Conservation (phyloP, 1,284 basidiomycete genomes). For the Malassezia dermatis region DNA sequence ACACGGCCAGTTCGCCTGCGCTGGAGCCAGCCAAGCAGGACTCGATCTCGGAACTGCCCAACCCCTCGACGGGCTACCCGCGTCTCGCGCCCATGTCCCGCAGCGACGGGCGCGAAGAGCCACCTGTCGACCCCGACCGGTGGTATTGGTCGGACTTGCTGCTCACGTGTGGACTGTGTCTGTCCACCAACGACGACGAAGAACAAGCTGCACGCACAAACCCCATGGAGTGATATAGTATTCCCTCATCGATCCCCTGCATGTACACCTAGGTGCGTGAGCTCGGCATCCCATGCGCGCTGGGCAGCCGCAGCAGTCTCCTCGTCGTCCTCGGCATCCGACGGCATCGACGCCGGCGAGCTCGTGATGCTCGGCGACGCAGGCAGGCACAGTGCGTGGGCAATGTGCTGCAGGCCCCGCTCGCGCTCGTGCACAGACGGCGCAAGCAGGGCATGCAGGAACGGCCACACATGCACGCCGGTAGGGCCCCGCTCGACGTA, state of each 20-base stretch:
- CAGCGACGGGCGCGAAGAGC: neutral
- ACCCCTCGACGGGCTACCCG: neutral
- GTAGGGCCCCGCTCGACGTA: slow-evolving; percentile 34
- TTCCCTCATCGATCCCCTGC: neutral
- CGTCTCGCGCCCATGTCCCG: neutral
- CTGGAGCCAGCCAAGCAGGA: neutral
- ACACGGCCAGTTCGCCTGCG: neutral
- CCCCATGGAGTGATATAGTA: slow-evolving; percentile 15
- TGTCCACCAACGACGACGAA: slow-evolving; percentile 14
- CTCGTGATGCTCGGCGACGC: neutral
- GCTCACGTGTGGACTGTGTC: slow-evolving; percentile 12
- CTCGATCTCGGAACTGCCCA: neutral
- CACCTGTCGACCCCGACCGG: neutral
- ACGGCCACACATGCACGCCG: slow-evolving; percentile 47
- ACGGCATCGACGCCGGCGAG: slow-evolving; percentile 16
- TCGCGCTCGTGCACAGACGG: slow-evolving; percentile 35
- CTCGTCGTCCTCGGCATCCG: slow-evolving; percentile 4
- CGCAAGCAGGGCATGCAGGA: slow-evolving; percentile 43
- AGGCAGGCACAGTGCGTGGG: slow-evolving; percentile 24
- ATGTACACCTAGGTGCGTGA: neutral
- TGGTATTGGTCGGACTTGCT: slow-evolving; percentile 17
- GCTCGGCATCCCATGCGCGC: slow-evolving; percentile 11
- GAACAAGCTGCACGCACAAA: slow-evolving; percentile 18
- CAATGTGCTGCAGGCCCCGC: slow-evolving; percentile 36
- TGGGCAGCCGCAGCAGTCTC: neutral